phyloP scores from a whole-genome alignment of 2,329 filamentous ascomycete species.

The Aureobasidium sp. region DNA sequence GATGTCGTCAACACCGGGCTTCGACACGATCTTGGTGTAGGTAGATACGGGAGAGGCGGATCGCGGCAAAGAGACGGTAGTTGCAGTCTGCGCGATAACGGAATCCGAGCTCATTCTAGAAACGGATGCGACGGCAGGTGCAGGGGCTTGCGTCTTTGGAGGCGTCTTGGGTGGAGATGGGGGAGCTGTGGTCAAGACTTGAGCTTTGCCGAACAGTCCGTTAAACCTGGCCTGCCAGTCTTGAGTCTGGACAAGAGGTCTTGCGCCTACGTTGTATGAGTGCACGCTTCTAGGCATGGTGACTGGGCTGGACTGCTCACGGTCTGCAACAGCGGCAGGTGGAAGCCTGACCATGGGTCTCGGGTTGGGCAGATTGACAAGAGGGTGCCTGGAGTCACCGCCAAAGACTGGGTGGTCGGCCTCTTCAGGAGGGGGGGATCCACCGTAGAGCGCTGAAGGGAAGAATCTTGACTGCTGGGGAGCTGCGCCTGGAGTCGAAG shows the following conservation, averaged over 20 bases:
- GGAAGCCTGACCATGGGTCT: conserved; percentile 75
- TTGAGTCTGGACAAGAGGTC: conserved; percentile 37
- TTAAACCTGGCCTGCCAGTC: conserved; percentile 82
- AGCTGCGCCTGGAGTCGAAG: neutral
- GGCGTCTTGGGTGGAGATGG: conserved; percentile 30
- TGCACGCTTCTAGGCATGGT: conserved; percentile 31
- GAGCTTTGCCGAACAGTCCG: conserved; percentile 58
- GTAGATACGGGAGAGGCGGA: conserved; percentile 13
- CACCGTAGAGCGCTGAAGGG: conserved; percentile 36
- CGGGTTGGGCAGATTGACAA: conserved; percentile 60
- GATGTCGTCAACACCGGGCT: conserved; percentile 32
- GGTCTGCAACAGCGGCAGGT: conserved; percentile 40
- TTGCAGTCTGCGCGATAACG: conserved; percentile 60
- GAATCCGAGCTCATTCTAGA: conserved; percentile 37
- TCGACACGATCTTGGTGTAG: conserved; percentile 26
- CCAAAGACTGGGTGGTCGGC: conserved; percentile 64
- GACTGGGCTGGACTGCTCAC: conserved; percentile 31
- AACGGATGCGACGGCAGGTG: conserved; percentile 22
- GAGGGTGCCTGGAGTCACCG: conserved; percentile 55
- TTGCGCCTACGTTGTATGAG: conserved; percentile 30
- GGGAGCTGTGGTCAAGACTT: conserved; percentile 32
- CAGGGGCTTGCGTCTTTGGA: conserved; percentile 26
- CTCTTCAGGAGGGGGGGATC: conserved; percentile 61
- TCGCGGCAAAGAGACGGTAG: conserved; percentile 62
- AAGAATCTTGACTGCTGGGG: conserved; percentile 27